phyloP scores from a whole-genome alignment of 257 asterid genomes.

The Handroanthus guayacan region DNA sequence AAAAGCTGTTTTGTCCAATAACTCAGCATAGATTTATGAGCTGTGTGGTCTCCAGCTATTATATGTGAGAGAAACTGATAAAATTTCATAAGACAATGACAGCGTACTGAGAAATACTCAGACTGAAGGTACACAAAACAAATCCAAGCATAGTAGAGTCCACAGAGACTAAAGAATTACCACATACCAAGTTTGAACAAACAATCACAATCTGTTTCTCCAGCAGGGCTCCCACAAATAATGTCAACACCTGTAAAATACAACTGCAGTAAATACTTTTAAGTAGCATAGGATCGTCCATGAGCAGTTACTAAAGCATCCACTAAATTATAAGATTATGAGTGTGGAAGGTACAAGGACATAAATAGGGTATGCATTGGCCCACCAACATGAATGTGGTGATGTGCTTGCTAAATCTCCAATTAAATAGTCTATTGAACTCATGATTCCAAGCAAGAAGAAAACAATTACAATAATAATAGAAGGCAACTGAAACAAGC shows the following conservation, averaged over 20 bases:
- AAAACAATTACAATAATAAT: background rate
- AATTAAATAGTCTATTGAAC: constrained; percentile 5
- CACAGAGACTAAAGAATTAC: background rate
- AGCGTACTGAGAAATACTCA: constrained; percentile 18
- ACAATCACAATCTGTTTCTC: constrained; percentile 87
- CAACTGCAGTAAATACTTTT: constrained; percentile 31
- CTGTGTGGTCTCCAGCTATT: constrained; percentile 11
- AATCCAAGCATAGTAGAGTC: constrained; percentile 24
- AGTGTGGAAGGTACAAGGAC: constrained; percentile 16
- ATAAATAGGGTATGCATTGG: constrained; percentile 3
- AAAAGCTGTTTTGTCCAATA: background rate
- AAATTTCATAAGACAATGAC: background rate
- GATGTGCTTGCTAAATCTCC: constrained; percentile 10
- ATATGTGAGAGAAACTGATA: background rate
- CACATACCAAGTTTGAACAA: constrained; percentile 89
- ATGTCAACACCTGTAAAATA: constrained; percentile 75
- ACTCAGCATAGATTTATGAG: background rate
- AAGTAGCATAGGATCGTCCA: constrained; percentile 14
- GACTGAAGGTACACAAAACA: constrained; percentile 23
- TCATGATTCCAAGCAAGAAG: constrained; percentile 20
- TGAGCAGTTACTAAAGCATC: constrained; percentile 12
- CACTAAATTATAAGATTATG: constrained; percentile 10
- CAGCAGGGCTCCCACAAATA: constrained; percentile 88
- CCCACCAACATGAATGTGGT: constrained; percentile 12
- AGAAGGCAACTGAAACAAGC: constrained; percentile 7